Evolutionary conservation across 768 basidiomycete species (phyloP).

Genomic region (Royoungia palumana): DNA sequence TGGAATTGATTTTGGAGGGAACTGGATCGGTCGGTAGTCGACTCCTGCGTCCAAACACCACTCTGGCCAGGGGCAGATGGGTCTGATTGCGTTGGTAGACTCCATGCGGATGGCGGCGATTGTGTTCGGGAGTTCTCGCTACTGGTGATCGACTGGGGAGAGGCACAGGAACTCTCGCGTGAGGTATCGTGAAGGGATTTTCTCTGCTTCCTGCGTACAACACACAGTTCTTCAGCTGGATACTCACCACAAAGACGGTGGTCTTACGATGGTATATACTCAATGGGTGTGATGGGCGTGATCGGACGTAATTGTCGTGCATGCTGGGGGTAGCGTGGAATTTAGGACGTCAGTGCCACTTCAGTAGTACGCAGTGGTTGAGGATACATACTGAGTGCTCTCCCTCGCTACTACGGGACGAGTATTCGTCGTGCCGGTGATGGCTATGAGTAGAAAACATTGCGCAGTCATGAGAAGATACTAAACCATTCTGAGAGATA

Average conservation of each 20-base stretch:
- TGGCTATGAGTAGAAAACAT: slow-evolving; percentile 32
- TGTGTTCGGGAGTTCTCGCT: slow-evolving; percentile 48
- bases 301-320: slow-evolving; percentile 32
- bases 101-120: slow-evolving; percentile 43
- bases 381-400: slow-evolving; percentile 25
- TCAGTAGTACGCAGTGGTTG: not conserved
- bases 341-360: slow-evolving; percentile 12
- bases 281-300: slow-evolving; percentile 35
- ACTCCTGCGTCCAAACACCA: slow-evolving; percentile 27
- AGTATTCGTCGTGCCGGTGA: slow-evolving; percentile 24
- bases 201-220: slow-evolving; percentile 28
- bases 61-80: slow-evolving; percentile 23
- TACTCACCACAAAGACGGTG: slow-evolving; percentile 4
- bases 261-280: slow-evolving; percentile 32
- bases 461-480: slow-evolving; percentile 33
- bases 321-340: slow-evolving; percentile 16
- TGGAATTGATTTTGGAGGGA: slow-evolving; percentile 35
- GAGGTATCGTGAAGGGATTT: slow-evolving; percentile 32
- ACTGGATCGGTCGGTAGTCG: slow-evolving; percentile 30
- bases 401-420: slow-evolving; percentile 25
- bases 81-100: slow-evolving; percentile 38
- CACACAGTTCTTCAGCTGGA: slow-evolving; percentile 10
- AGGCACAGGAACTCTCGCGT: slow-evolving; percentile 27
- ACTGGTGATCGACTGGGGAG: slow-evolving; percentile 33
- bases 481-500: slow-evolving; percentile 37